Evolutionary conservation across 805 yeast genomes (phyloP).

Genomic region (Teunomyces barrocoloradensis): DNA sequence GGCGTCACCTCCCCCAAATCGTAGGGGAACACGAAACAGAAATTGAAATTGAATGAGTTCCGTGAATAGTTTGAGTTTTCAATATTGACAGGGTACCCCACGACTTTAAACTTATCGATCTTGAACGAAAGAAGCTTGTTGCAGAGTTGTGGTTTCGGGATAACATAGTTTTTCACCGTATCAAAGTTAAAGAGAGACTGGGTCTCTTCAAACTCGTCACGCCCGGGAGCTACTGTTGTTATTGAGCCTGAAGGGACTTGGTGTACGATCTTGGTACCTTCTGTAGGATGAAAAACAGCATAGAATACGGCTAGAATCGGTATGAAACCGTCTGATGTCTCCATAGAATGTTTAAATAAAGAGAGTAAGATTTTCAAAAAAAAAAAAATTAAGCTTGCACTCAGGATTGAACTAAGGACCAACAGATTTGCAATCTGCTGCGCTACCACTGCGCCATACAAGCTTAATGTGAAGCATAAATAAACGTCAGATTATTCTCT

Average conservation of each 20-base stretch:
- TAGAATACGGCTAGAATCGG: slow-evolving; percentile 89
- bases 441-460: slow-evolving; percentile 98
- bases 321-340: slow-evolving; percentile 61
- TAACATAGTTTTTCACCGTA: slow-evolving; percentile 81
- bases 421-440: slow-evolving; percentile 98
- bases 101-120: slow-evolving; percentile 64
- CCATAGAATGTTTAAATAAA: slow-evolving; percentile 19
- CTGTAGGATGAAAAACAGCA: slow-evolving; percentile 91
- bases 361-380: neutral
- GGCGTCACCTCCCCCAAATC: slow-evolving; percentile 72
- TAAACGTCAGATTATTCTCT: neutral
- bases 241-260: slow-evolving; percentile 85
- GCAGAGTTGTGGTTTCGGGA: slow-evolving; percentile 91
- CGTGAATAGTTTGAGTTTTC: slow-evolving; percentile 75
- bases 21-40: slow-evolving; percentile 86
- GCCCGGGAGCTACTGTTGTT: slow-evolving; percentile 19
- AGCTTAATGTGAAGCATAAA: slow-evolving; percentile 28
- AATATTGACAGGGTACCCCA: slow-evolving; percentile 88
- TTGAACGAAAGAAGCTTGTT: slow-evolving; percentile 75
- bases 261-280: slow-evolving; percentile 87
- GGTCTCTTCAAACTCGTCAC: neutral
- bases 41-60: slow-evolving; percentile 89
- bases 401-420: slow-evolving; percentile 98
- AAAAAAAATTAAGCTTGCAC: slow-evolving; percentile 62
- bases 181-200: slow-evolving; percentile 66